Conservation (phyloP, 1,139 yeast species). For the Geotrichum aggregatum region DNA sequence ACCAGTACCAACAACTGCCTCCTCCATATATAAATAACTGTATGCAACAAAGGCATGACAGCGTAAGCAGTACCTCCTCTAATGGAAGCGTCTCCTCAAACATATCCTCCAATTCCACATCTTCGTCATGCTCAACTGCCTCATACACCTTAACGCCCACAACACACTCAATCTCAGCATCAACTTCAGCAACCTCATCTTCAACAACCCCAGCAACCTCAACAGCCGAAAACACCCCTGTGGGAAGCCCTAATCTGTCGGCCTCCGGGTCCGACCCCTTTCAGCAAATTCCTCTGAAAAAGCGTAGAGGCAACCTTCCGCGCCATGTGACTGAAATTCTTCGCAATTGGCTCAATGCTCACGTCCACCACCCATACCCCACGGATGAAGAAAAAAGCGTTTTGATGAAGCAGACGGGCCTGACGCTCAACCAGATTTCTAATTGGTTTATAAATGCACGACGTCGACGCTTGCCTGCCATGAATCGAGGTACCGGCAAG, state of each 20-base stretch:
- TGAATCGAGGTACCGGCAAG: slow-evolving; percentile 23
- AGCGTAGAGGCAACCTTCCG: slow-evolving; percentile 75
- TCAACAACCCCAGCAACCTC: neutral
- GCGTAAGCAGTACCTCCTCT: slow-evolving; percentile 5
- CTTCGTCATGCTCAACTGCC: neutral
- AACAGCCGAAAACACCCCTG: neutral
- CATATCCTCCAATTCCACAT: neutral
- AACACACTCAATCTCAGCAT: too few species aligned
- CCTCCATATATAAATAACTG: too few species aligned
- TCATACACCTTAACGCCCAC: neutral
- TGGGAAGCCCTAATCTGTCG: neutral
- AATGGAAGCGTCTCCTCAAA: neutral
- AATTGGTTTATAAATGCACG: slow-evolving; percentile 97
- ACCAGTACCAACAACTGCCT: neutral
- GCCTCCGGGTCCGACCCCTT: neutral
- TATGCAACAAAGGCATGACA: slow-evolving; percentile 1
- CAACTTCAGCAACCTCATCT: neutral
- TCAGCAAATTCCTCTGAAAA: slow-evolving; percentile 17
- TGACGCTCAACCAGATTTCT: slow-evolving; percentile 83
- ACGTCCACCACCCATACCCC: slow-evolving; percentile 90
- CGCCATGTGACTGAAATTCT: slow-evolving; percentile 80
- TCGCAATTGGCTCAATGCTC: slow-evolving; percentile 78
- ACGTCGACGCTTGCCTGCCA: slow-evolving; percentile 60
- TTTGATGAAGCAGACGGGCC: slow-evolving; percentile 74
- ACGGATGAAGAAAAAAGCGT: slow-evolving; percentile 82